A percentile compares a stretch with the other conserved stretches of the same genome.
phyloP scores from a whole-genome alignment of 2,329 filamentous ascomycete species.

The Penicillium sp. region DNA sequence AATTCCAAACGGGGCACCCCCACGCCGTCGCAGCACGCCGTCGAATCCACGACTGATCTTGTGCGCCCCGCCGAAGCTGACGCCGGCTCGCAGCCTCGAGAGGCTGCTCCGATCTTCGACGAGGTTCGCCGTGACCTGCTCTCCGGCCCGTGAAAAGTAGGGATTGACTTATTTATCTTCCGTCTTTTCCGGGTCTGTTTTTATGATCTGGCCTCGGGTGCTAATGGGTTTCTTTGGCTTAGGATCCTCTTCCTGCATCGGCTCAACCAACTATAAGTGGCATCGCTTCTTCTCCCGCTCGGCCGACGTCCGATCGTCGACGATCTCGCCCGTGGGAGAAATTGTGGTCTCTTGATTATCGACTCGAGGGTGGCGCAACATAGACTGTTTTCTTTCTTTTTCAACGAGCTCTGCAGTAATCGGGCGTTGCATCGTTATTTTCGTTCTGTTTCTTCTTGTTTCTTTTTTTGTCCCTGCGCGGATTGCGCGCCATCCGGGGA shows the following conservation, averaged over 20 bases:
- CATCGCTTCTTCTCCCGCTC: constrained; percentile 25
- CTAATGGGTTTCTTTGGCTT: neutral
- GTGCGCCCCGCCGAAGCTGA: constrained; percentile 38
- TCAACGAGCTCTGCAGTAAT: neutral
- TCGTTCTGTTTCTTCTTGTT: neutral
- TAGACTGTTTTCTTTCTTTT: constrained; percentile 4
- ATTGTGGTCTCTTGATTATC: constrained; percentile 46
- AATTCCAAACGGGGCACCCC: constrained; percentile 70
- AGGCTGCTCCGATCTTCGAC: constrained; percentile 43
- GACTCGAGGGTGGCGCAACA: constrained; percentile 30
- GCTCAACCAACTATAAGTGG: neutral
- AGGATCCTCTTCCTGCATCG: constrained; percentile 1
- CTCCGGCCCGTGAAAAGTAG: constrained; percentile 42
- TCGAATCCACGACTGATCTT: constrained; percentile 38
- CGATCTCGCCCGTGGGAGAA: constrained; percentile 42
- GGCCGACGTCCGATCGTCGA: constrained; percentile 26
- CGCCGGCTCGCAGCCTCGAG: constrained; percentile 33
- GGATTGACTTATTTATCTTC: constrained; percentile 13
- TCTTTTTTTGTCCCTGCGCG: too few species aligned
- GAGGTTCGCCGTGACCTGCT: constrained; percentile 50
- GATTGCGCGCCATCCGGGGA: neutral
- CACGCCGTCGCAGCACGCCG: constrained; percentile 30
- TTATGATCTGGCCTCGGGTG: neutral
- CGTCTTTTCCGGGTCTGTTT: constrained; percentile 24
- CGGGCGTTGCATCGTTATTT: neutral